A percentile compares a stretch with the other conserved stretches of the same genome.
phyloP scores from a whole-genome alignment of 1,284 basidiomycete species.

The Ceratobasidium sp. region DNA sequence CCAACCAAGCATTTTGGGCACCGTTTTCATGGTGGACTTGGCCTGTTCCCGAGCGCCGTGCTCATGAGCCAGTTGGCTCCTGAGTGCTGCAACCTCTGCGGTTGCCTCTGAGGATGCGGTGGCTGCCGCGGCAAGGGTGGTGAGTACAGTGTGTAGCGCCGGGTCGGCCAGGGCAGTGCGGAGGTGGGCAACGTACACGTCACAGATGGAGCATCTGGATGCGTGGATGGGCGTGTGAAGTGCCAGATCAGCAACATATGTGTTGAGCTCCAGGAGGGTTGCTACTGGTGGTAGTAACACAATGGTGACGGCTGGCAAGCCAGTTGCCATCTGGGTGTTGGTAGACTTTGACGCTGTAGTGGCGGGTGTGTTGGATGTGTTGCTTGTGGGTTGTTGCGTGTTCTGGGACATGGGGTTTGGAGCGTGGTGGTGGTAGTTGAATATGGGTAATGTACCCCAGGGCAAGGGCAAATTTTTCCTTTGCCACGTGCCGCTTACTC shows the following conservation, averaged over 20 bases:
- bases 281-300: background rate
- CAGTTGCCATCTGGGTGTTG: background rate
- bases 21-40: background rate
- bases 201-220: background rate
- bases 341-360: background rate
- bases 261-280: background rate
- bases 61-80: constrained; percentile 13
- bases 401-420: background rate
- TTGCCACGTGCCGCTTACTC: background rate
- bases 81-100: background rate
- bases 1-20: background rate
- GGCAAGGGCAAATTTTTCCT: background rate
- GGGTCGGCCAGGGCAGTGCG: background rate
- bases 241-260: background rate
- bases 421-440: background rate
- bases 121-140: background rate
- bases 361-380: background rate
- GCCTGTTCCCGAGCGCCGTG: background rate
- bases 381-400: background rate
- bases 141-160: background rate
- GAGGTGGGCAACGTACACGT: background rate
- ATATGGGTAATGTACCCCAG: background rate
- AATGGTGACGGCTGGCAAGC: background rate
- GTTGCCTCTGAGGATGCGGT: too few species aligned
- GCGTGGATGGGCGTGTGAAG: background rate